A percentile compares a stretch with the other conserved stretches of the same genome.
Conservation (phyloP, 805 yeast genomes). For the Starmerella etchellsii region DNA sequence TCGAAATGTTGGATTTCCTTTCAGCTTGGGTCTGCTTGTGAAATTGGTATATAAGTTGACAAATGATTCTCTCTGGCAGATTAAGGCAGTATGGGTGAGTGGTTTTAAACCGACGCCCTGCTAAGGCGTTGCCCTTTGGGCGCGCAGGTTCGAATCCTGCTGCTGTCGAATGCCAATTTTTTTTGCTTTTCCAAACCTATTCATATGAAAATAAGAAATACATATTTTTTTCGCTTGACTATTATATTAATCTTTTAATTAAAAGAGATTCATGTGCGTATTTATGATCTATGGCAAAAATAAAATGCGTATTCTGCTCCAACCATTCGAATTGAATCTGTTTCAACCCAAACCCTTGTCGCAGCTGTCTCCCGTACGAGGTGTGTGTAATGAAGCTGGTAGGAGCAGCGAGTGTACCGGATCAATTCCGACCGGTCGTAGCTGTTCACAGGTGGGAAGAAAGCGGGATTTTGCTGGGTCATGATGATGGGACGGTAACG, state of each 20-base stretch:
- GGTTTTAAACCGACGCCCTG: slow-evolving; percentile 23
- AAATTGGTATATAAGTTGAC: no score
- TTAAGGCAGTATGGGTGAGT: slow-evolving; percentile 21
- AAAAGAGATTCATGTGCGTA: no score
- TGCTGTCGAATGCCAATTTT: slow-evolving; percentile 14
- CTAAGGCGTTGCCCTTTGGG: slow-evolving; percentile 23
- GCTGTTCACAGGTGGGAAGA: slow-evolving; percentile 1
- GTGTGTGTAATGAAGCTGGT: neutral
- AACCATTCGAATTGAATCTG: no score
- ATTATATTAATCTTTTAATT: no score
- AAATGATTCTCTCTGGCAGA: neutral
- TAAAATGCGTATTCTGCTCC: no score
- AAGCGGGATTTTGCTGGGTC: slow-evolving; percentile 2
- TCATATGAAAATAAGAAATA: neutral
- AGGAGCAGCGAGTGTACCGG: neutral
- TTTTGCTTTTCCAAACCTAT: neutral
- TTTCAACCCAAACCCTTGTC: no score
- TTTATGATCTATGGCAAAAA: no score
- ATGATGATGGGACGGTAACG: slow-evolving; percentile 6
- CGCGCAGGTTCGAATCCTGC: slow-evolving; percentile 23
- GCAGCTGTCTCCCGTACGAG: no score
- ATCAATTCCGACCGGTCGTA: neutral
- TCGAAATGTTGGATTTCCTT: no score
- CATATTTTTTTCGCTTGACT: no score
- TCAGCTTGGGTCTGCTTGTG: no score